A percentile compares a stretch with the other conserved stretches of the same genome.
Conservation (phyloP, 345 rosid genomes). For the Syzygium oleosum region DNA sequence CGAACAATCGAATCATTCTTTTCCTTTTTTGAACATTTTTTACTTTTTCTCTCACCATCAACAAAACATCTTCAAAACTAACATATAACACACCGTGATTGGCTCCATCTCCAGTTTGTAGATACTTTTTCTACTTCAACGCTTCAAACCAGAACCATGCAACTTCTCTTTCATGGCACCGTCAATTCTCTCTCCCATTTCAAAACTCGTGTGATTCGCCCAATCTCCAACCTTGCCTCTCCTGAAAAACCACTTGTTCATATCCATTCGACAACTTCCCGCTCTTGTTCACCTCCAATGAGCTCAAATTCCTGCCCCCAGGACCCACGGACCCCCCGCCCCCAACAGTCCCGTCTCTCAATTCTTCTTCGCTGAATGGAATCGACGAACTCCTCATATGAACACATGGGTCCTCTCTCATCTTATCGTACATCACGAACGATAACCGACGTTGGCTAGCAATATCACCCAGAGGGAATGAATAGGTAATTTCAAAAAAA, state of each 20-base stretch:
- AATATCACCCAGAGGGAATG: too few species aligned
- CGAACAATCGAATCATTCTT: neutral
- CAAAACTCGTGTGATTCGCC: neutral
- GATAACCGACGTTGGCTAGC: neutral
- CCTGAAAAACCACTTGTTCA: conserved; percentile 14
- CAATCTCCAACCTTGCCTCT: conserved; percentile 7
- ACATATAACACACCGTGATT: too few species aligned
- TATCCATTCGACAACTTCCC: conserved; percentile 8
- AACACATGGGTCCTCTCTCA: conserved; percentile 9
- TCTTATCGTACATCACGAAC: conserved; percentile 27
- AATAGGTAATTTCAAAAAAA: too few species aligned
- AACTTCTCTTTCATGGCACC: neutral
- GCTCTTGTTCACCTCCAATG: conserved; percentile 13
- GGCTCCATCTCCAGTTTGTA: too few species aligned
- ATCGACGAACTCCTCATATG: conserved; percentile 19
- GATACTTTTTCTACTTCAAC: too few species aligned
- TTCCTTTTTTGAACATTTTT: neutral
- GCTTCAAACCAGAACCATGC: neutral
- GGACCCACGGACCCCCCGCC: too few species aligned
- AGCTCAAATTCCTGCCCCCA: conserved; percentile 1
- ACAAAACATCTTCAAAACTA: neutral
- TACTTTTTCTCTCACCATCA: neutral
- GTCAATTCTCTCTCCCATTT: neutral
- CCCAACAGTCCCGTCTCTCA: neutral
- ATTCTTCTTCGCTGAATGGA: conserved; percentile 13